Percentiles rank a stretch among this genome's conserved stretches.
phyloP scores from a whole-genome alignment of 2,329 filamentous ascomycete species.

The Pseudogymnoascus sp. region DNA sequence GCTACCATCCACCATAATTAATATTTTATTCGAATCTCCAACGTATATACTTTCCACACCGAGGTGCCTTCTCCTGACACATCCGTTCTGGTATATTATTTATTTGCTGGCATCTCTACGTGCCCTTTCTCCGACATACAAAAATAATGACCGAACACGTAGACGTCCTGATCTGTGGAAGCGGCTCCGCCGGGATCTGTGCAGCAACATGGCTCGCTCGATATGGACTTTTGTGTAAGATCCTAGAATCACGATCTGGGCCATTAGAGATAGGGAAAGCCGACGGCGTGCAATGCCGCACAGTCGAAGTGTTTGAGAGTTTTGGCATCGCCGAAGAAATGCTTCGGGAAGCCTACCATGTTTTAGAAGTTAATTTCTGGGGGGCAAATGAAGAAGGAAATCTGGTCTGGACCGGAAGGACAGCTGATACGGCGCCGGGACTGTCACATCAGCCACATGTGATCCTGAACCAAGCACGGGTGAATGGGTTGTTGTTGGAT shows the following conservation, averaged over 20 bases:
- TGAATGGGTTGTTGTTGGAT: constrained; percentile 46
- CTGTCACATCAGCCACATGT: constrained; percentile 41
- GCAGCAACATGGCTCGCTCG: constrained; percentile 54
- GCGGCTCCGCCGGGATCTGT: constrained; percentile 53
- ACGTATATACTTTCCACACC: background rate
- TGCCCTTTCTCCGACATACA: background rate
- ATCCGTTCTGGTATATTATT: background rate
- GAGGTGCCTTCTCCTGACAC: background rate
- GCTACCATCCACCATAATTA: background rate
- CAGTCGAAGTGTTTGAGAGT: constrained; percentile 54
- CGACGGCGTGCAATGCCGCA: constrained; percentile 54
- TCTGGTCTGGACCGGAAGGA: background rate
- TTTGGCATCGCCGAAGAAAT: constrained; percentile 47
- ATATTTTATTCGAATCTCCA: background rate
- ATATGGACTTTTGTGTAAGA: constrained; percentile 45
- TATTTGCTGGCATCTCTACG: background rate
- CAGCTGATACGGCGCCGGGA: background rate
- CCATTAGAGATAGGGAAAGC: constrained; percentile 53
- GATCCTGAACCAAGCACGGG: constrained; percentile 47
- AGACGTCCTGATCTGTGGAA: constrained; percentile 54
- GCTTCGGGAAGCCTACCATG: constrained; percentile 47
- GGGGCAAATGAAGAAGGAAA: constrained; percentile 17
- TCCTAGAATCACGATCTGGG: constrained; percentile 49
- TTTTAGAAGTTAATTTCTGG: constrained; percentile 49
- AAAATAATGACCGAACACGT: constrained; percentile 20